Conservation (phyloP, 1,139 yeast genomes). For the Taiozyma onychis region DNA sequence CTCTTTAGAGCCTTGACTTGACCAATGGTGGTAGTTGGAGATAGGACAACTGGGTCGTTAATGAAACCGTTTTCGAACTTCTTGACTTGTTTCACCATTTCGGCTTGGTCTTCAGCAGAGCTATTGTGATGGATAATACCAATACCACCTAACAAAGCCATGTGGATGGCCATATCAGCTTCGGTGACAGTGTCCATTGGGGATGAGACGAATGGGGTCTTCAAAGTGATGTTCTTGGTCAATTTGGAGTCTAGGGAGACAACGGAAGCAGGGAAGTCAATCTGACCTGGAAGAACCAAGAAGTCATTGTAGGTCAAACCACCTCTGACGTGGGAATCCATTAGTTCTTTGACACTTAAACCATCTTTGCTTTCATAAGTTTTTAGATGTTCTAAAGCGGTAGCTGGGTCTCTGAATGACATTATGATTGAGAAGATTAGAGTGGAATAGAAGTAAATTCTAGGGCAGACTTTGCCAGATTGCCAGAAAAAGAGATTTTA, state of each 20-base stretch:
- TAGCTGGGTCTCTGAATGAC: conserved; percentile 44
- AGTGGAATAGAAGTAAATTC: conserved; percentile 1
- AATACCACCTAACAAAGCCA: conserved; percentile 98
- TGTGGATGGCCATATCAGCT: conserved; percentile 93
- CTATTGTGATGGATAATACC: conserved; percentile 99
- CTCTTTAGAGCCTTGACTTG: conserved; percentile 71
- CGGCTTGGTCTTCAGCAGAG: conserved; percentile 95
- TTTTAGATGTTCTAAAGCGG: conserved; percentile 64
- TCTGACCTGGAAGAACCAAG: conserved; percentile 91
- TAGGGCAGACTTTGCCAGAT: conserved; percentile 24
- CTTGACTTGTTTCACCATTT: conserved; percentile 95
- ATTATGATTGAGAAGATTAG: conserved; percentile 10
- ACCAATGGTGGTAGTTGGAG: conserved; percentile 72
- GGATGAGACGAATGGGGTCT: conserved; percentile 93
- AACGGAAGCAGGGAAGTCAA: conserved; percentile 74
- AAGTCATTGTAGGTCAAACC: conserved; percentile 98
- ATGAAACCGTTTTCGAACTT: conserved; percentile 97
- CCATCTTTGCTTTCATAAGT: conserved; percentile 77
- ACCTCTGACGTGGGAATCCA: conserved; percentile 88
- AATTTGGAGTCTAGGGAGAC: conserved; percentile 80
- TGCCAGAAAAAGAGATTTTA: conserved; percentile 22
- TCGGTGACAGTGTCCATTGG: conserved; percentile 99
- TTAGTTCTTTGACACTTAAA: conserved; percentile 71
- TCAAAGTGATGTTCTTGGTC: conserved; percentile 86
- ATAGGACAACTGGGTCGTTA: conserved; percentile 84